Evolutionary conservation across 306 rosid genomes (phyloP).

Genomic region (Fagus crenata): DNA sequence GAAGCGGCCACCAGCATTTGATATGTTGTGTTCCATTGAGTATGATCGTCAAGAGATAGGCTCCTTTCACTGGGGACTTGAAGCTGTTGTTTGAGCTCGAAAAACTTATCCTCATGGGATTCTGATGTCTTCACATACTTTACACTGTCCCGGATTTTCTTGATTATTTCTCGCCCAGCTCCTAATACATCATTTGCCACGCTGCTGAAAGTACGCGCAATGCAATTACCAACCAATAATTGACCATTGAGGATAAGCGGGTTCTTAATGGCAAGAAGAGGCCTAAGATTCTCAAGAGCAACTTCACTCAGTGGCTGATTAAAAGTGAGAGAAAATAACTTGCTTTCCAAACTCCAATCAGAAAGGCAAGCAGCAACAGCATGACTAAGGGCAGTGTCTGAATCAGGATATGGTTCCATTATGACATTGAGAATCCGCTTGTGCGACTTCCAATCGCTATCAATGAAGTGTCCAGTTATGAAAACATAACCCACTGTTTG

Average conservation of each 20-base stretch:
- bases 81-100: constrained; percentile 77
- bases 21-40: constrained; percentile 84
- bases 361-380: constrained; percentile 88
- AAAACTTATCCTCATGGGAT: constrained; percentile 77
- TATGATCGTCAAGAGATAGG: constrained; percentile 74
- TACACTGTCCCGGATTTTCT: constrained; percentile 71
- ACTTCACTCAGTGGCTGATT: constrained; percentile 47
- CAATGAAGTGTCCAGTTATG: constrained; percentile 85
- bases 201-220: constrained; percentile 71
- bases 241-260: constrained; percentile 83
- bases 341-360: constrained; percentile 81
- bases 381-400: constrained; percentile 70
- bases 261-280: constrained; percentile 70
- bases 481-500: constrained; percentile 87
- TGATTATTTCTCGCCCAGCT: constrained; percentile 47
- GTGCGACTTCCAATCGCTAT: constrained; percentile 85
- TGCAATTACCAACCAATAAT: constrained; percentile 69
- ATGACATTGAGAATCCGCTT: constrained; percentile 84
- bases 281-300: constrained; percentile 70
- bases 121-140: constrained; percentile 90
- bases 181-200: constrained; percentile 65
- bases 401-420: constrained; percentile 93
- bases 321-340: constrained; percentile 74
- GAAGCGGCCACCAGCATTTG: constrained; percentile 83
- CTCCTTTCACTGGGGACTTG: constrained; percentile 84